Conservation (phyloP, 2,329 filamentous ascomycete species). For the Hymenoscyphus infarciens region DNA sequence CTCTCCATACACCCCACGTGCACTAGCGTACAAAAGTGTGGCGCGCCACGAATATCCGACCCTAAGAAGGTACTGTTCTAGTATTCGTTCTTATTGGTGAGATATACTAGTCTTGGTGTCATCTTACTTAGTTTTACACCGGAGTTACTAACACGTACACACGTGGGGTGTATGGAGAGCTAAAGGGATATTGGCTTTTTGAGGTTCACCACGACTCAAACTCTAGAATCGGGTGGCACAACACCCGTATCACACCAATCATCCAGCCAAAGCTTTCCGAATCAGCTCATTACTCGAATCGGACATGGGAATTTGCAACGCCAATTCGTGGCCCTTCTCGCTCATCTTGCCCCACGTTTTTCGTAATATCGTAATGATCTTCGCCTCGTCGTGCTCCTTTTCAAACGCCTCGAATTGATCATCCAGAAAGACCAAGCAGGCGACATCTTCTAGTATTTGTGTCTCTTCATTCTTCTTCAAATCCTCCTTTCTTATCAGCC, state of each 20-base stretch:
- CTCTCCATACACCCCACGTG: too few relatives aligned
- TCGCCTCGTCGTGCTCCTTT: conserved; percentile 68
- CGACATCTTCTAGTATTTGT: conserved; percentile 78
- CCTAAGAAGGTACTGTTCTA: too few relatives aligned
- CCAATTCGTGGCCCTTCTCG: conserved; percentile 57
- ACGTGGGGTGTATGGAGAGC: too few relatives aligned
- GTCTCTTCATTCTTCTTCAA: conserved; percentile 62
- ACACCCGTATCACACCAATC: neutral
- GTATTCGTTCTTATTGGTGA: too few relatives aligned
- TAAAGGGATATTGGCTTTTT: too few relatives aligned
- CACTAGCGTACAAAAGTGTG: too few relatives aligned
- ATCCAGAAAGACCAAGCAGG: conserved; percentile 82
- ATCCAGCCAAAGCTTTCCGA: conserved; percentile 54
- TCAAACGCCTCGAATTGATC: conserved; percentile 83
- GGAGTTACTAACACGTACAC: too few relatives aligned
- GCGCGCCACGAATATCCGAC: too few relatives aligned
- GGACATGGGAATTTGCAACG: conserved; percentile 62
- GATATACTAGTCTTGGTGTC: too few relatives aligned
- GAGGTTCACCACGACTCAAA: too few relatives aligned
- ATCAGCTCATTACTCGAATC: conserved; percentile 60
- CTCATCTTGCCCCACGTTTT: conserved; percentile 80
- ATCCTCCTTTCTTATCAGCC: conserved; percentile 76
- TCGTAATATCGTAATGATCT: conserved; percentile 65
- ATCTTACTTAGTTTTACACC: too few relatives aligned
- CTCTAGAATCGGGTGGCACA: too few relatives aligned